Evolutionary conservation across 2,329 filamentous ascomycete genomes (phyloP).

Genomic region (Calonectria pseudoreteaudii): DNA sequence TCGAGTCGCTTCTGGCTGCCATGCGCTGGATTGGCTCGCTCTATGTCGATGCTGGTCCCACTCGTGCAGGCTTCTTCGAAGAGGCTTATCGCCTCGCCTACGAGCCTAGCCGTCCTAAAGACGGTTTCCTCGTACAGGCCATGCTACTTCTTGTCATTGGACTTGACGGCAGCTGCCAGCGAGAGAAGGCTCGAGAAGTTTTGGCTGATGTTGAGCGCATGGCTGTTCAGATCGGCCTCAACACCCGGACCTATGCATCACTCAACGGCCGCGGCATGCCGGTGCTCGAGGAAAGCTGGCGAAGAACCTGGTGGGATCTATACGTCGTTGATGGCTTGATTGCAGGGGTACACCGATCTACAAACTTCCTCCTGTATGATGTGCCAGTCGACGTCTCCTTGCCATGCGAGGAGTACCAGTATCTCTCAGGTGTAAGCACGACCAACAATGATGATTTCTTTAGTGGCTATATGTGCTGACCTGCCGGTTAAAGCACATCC

Average conservation of each 20-base stretch:
- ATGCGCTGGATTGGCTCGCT: constrained; percentile 69
- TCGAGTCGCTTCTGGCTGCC: constrained; percentile 64
- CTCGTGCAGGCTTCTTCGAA: constrained; percentile 64
- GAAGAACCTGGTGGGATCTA: constrained; percentile 90
- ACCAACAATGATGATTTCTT: background rate
- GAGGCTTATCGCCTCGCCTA: constrained; percentile 67
- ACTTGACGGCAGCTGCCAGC: constrained; percentile 81
- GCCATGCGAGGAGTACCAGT: constrained; percentile 87
- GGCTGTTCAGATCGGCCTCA: constrained; percentile 81
- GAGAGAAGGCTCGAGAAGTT: constrained; percentile 74
- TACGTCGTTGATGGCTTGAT: constrained; percentile 88
- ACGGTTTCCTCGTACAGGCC: constrained; percentile 79
- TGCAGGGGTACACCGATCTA: constrained; percentile 80
- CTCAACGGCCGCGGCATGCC: constrained; percentile 72
- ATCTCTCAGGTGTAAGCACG: constrained; percentile 65
- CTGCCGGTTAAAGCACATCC: constrained; percentile 59
- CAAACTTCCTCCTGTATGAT: constrained; percentile 77
- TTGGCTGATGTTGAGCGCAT: constrained; percentile 76
- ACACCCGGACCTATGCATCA: constrained; percentile 75
- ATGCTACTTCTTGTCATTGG: constrained; percentile 82
- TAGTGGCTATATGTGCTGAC: constrained; percentile 26
- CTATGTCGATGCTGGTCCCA: constrained; percentile 61
- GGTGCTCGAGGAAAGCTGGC: constrained; percentile 83
- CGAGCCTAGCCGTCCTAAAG: constrained; percentile 58
- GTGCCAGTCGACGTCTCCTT: constrained; percentile 76